Base-by-base conservation (phyloP, 306 rosid species). In the Cucurbita argyrosperma region DNA sequence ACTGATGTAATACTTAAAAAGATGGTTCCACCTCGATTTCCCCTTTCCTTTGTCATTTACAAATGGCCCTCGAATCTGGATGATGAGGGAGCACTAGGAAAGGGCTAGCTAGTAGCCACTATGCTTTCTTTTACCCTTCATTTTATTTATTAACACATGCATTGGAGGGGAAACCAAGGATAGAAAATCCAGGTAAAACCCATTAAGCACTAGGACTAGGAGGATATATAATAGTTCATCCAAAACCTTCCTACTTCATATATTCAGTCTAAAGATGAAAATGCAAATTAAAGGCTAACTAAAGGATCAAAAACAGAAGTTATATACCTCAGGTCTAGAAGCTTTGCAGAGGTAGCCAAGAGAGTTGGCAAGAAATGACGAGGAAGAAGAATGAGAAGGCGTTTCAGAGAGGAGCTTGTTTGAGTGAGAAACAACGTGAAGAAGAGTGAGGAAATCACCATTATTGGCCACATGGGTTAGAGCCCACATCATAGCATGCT, bases 401-500 rank as follows among this genome's bases (percentile, higher is more conserved):
- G 51, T 65, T 42, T 65, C 19, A 46, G 73, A 68, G 76, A 68
- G 40, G 76, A 68, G 19, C n/a, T 10, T 49, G 46, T 8, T 53
- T 79, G 72, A 66, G 52, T 40, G 38, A 83, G 96, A 85, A 38
- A 90, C 70, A 58, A 94, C 53, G 43, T 84, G 92, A 79, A 94
- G 97, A 12, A 94, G 92, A 58, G 99, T 89, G 30, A 94, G 76
- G 70, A 88, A 79, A 82, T 94, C 99, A 78, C 90, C 90, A 88
- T 83, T 89, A 50, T 88, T 85, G 8, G 82, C 95, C 0, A 88
- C 82, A 83, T 94, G 90, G 1, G 91, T 86, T 56, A 94, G 95
- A 14, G 99, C 97, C 99, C 99, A 94, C 83, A 88, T 71, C 92
- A 94, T 83, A 54, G 99, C 99, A 85, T 91, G 96, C 77, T 87